A percentile compares a stretch with the other conserved stretches of the same genome.
Conservation (phyloP, 805 yeast genomes). For the Schwanniomyces pseudopolymorphus region DNA sequence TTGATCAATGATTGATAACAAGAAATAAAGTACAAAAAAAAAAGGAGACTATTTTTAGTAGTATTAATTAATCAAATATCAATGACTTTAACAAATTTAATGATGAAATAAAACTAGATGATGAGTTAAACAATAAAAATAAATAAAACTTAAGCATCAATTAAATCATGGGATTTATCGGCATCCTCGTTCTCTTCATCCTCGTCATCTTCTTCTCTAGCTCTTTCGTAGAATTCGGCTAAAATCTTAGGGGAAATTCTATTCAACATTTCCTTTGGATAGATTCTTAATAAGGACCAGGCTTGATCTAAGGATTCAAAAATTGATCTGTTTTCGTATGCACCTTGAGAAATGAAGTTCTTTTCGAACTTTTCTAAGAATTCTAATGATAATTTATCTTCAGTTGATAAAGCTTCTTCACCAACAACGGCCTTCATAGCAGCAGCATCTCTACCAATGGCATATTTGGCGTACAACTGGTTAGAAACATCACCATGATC, state of each 20-base stretch:
- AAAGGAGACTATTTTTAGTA: neutral
- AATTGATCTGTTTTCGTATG: conserved; percentile 92
- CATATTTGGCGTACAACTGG: conserved; percentile 98
- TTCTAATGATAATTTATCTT: conserved; percentile 95
- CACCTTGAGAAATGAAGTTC: conserved; percentile 93
- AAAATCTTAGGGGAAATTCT: conserved; percentile 97
- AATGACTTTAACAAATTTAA: conserved; percentile 2
- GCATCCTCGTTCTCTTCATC: conserved; percentile 46
- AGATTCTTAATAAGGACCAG: conserved; percentile 96
- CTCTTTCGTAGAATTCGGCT: conserved; percentile 92
- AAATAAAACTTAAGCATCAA: conserved; percentile 32
- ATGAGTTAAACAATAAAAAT: neutral
- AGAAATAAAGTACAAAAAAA: conserved; percentile 2
- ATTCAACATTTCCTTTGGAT: conserved; percentile 98
- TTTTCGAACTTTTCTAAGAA: conserved; percentile 97
- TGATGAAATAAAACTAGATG: neutral
- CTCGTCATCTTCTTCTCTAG: conserved; percentile 60
- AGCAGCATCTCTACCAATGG: conserved; percentile 99
- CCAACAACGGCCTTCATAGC: conserved; percentile 99
- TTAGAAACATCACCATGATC: conserved; percentile 99
- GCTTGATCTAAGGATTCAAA: conserved; percentile 97
- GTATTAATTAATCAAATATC: neutral
- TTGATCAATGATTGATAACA: neutral
- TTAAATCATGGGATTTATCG: conserved; percentile 41
- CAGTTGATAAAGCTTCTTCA: conserved; percentile 97